phyloP scores from a whole-genome alignment of 805 yeast species.

The Kodamaea leandrae region DNA sequence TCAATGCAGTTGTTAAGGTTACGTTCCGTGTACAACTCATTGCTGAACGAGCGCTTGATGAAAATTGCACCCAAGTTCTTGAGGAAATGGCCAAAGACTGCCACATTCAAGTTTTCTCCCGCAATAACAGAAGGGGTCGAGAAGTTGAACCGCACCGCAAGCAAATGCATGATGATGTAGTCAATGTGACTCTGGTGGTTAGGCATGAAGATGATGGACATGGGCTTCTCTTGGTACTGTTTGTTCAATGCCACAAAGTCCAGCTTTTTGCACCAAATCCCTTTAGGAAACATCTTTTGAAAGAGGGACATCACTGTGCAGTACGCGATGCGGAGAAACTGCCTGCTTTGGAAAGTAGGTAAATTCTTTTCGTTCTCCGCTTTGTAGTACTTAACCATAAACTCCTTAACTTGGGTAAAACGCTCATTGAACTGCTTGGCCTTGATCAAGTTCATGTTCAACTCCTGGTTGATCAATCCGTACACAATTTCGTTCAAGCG shows the following conservation, averaged over 20 bases:
- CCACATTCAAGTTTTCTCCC: slow-evolving; percentile 64
- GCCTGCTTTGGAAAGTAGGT: slow-evolving; percentile 29
- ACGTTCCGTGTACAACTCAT: slow-evolving; percentile 44
- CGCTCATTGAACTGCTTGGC: slow-evolving; percentile 32
- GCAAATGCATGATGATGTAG: slow-evolving; percentile 55
- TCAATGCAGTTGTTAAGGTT: slow-evolving; percentile 49
- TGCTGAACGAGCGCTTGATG: slow-evolving; percentile 50
- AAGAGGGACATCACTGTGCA: slow-evolving; percentile 35
- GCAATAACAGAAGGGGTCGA: slow-evolving; percentile 59
- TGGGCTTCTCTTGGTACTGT: slow-evolving; percentile 36
- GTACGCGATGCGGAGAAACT: slow-evolving; percentile 35
- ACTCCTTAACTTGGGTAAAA: slow-evolving; percentile 35
- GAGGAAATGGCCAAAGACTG: slow-evolving; percentile 50
- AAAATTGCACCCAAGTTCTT: slow-evolving; percentile 55
- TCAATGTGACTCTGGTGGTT: slow-evolving; percentile 64
- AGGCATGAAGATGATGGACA: slow-evolving; percentile 51
- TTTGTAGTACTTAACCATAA: slow-evolving; percentile 38
- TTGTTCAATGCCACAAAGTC: slow-evolving; percentile 31
- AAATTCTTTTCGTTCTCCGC: slow-evolving; percentile 35
- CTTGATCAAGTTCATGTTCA: slow-evolving; percentile 35
- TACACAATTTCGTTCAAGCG: slow-evolving; percentile 35
- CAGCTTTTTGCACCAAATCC: slow-evolving; percentile 36
- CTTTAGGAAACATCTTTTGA: slow-evolving; percentile 40
- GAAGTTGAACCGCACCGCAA: slow-evolving; percentile 51
- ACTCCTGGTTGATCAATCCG: slow-evolving; percentile 35